Evolutionary conservation across 345 rosid genomes (phyloP).

Genomic region (Rubroshorea leprosula): DNA sequence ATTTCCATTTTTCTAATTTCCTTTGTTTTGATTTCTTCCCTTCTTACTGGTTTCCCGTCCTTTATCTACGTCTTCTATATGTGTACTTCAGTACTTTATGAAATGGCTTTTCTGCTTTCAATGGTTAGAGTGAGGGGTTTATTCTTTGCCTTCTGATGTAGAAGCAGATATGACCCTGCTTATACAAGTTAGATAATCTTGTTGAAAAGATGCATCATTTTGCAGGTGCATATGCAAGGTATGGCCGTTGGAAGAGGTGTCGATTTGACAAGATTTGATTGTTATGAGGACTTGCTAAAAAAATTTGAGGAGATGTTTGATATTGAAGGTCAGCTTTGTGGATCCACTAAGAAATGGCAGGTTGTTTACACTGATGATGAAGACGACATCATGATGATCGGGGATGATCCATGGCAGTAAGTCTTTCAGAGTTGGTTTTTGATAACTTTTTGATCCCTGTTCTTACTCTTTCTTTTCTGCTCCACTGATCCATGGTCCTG

Average conservation of each 20-base stretch:
- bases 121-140: too few relatives aligned
- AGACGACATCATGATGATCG: constrained; percentile 99
- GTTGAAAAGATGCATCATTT: constrained; percentile 12
- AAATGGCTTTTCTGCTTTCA: too few relatives aligned
- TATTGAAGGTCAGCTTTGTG: constrained; percentile 73
- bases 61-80: too few relatives aligned
- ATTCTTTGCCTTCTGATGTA: too few relatives aligned
- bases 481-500: background rate
- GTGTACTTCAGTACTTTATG: too few relatives aligned
- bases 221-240: constrained; percentile 97
- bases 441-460: too few relatives aligned
- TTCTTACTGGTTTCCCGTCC: too few relatives aligned
- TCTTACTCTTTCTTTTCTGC: too few relatives aligned
- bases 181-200: background rate
- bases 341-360: constrained; percentile 77
- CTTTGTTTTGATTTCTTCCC: too few relatives aligned
- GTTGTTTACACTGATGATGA: constrained; percentile 95
- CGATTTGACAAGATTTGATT: constrained; percentile 65
- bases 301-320: constrained; percentile 94
- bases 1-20: background rate
- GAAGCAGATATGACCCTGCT: too few relatives aligned
- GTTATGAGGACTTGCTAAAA: constrained; percentile 70
- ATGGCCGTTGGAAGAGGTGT: constrained; percentile 97
- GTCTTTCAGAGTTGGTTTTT: constrained; percentile 23
- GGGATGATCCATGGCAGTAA: constrained; percentile 99